Base-by-base conservation (phyloP, 768 basidiomycete species). In the Collybia sp. region DNA sequence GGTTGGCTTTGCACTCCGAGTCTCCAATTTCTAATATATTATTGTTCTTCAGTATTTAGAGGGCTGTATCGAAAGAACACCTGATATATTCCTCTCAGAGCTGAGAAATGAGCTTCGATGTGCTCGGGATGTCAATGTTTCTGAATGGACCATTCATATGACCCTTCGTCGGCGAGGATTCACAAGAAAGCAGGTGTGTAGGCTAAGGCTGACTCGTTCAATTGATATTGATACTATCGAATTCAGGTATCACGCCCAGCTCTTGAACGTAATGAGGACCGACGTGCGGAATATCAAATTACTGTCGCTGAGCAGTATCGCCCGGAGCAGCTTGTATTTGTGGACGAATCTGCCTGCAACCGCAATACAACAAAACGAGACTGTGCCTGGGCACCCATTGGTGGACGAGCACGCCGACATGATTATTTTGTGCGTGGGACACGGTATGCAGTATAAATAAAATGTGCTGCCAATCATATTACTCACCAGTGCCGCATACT, bases 281-380 rank as follows among this genome's bases (percentile, higher is more conserved):
- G 51, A 30, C 44, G 51, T 16, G 31, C 48, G n/a, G 39, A 40
- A 6, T 58, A 47, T 39, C 37, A 48, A 3, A 42, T 36, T 35
- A 5, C 46, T 43, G 40, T 51, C 46, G 17, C n/a, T 33, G 8
- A 33, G 52, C n/a, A 58, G 53, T 39, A 47, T 44, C 4, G 43
- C 57, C n/a, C 25, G 8, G 55, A 60, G 19, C 57, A 58, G 43
- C 58, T 60, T 8, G 57, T 69, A 2, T 69, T 69, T 43, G 54
- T 66, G 1, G 68, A 71, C 44, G 68, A 69, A 44, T 60, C 56
- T 43, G 53, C 59, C 4, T 65, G 58, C 49, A 62, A 67, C 45
- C 53, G 57, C 2, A 49, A 48, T 8, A 64, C 58, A 3, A 47
- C 51, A 1, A 49, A 50, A 12, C 43, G 58, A 3, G 42, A 44